phyloP scores from a whole-genome alignment of 805 yeast species.

The Yueomyces sinensis region DNA sequence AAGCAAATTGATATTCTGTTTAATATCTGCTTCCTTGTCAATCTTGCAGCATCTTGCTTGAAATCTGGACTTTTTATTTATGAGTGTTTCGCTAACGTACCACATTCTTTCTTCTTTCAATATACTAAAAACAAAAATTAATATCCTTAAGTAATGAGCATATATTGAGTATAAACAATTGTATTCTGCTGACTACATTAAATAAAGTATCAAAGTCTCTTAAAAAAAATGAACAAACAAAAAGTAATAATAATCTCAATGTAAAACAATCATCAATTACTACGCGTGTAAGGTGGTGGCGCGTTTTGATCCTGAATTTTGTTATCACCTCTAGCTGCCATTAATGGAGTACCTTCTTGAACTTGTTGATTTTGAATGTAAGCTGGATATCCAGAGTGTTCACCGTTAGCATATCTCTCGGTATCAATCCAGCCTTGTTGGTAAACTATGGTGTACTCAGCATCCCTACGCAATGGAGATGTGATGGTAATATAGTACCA shows the following conservation, averaged over 20 bases:
- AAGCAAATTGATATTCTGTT: slow-evolving; percentile 29
- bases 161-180: too few relatives aligned
- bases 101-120: slow-evolving; percentile 18
- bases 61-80: slow-evolving; percentile 50
- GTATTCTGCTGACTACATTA: too few relatives aligned
- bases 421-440: slow-evolving; percentile 23
- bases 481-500: slow-evolving; percentile 32
- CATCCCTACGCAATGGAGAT: slow-evolving; percentile 17
- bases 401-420: slow-evolving; percentile 9
- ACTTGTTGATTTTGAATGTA: background rate
- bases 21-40: slow-evolving; percentile 28
- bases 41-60: slow-evolving; percentile 46
- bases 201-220: too few relatives aligned
- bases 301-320: background rate
- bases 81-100: slow-evolving; percentile 28
- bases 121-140: background rate
- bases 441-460: slow-evolving; percentile 15
- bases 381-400: background rate
- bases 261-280: background rate
- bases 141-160: too few relatives aligned
- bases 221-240: too few relatives aligned
- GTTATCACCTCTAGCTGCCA: background rate
- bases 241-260: too few relatives aligned
- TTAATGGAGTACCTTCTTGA: slow-evolving; percentile 1
- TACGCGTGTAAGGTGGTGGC: slow-evolving; percentile 10